These are phyloP conservation scores for Aurantiochytrium sp. DNA, from an alignment of 108 stramenopile genomes.

Conservation along the genomic window DNA sequence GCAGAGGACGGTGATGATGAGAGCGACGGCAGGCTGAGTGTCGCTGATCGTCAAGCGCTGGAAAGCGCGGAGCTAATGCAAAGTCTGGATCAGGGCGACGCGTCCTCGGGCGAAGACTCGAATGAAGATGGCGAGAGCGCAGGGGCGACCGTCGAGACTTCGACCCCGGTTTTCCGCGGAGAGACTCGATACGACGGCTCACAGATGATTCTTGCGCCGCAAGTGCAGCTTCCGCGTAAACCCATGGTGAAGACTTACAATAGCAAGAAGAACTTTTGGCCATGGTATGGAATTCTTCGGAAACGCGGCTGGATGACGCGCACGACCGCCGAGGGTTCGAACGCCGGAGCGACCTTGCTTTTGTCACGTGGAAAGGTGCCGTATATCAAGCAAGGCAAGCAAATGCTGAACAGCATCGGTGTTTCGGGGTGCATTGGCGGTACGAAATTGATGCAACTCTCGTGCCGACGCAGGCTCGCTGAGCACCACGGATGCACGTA, in stretches of 20 bases:
- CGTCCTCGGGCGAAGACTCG: too few relatives aligned
- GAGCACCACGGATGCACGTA: not conserved
- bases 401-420: constrained; percentile 17
- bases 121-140: too few relatives aligned
- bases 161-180: not conserved
- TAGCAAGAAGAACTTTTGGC: constrained; percentile 4
- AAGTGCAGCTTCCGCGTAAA: not conserved
- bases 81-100: too few relatives aligned
- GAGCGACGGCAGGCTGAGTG: too few relatives aligned
- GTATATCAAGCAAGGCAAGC: not conserved
- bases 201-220: not conserved
- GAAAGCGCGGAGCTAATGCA: too few relatives aligned
- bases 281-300: not conserved
- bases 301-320: not conserved
- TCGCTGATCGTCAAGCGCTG: too few relatives aligned
- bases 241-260: not conserved
- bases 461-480: not conserved
- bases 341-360: not conserved
- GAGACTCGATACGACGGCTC: not conserved
- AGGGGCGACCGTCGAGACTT: too few relatives aligned
- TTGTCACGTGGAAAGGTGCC: not conserved
- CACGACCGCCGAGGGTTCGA: not conserved
- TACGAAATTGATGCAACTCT: not conserved
- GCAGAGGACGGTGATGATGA: too few relatives aligned
- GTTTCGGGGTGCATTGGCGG: constrained; percentile 15